phyloP scores from a whole-genome alignment of 305 asterid species.

The Petunia hybrid region DNA sequence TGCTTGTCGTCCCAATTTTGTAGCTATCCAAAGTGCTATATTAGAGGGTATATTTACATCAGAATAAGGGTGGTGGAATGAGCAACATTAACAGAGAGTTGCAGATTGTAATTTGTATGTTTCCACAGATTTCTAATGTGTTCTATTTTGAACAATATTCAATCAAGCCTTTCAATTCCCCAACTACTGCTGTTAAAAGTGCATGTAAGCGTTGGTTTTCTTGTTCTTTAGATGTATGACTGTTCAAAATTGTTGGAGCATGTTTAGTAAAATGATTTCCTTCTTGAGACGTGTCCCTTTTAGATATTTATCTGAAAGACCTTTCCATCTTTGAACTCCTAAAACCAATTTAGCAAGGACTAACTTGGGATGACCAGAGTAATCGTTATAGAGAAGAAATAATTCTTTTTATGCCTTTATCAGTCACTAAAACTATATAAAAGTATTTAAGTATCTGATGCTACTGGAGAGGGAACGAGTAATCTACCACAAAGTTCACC shows the following conservation, averaged over 20 bases:
- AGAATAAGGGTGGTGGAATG: conserved; percentile 6
- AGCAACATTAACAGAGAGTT: background rate
- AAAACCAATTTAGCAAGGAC: background rate
- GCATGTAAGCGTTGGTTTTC: conserved; percentile 3
- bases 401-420: too few species aligned
- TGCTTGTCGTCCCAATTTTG: background rate
- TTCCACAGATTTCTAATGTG: background rate
- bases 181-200: background rate
- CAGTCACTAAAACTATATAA: too few species aligned
- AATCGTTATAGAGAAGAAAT: background rate
- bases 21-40: background rate
- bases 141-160: conserved; percentile 10
- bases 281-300: background rate
- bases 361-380: background rate
- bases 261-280: background rate
- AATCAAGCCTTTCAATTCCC: background rate
- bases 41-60: background rate
- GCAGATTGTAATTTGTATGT: background rate
- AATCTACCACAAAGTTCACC: too few species aligned
- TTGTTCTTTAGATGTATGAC: background rate
- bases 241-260: background rate
- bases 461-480: too few species aligned
- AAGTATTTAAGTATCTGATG: too few species aligned
- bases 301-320: background rate
- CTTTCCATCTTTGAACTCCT: background rate